A percentile compares a stretch with the other conserved stretches of the same genome.
Conservation (phyloP, 768 basidiomycete species). For the Pilatotrama ljubarskyi region DNA sequence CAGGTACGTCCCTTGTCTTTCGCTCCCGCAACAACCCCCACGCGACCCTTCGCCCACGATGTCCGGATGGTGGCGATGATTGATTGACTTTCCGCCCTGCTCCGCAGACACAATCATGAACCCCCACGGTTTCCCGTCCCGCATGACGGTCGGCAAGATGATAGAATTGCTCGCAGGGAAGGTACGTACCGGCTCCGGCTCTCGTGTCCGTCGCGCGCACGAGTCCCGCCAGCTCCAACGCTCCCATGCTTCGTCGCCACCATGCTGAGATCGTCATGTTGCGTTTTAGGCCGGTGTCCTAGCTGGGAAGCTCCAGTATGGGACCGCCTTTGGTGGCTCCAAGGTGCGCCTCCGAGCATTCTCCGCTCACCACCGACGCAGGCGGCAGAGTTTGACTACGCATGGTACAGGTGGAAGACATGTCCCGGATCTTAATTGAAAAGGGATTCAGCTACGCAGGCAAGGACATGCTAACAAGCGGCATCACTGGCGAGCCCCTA, state of each 20-base stretch:
- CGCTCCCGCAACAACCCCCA: not conserved
- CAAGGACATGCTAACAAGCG: constrained; percentile 99
- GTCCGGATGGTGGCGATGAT: constrained; percentile 2
- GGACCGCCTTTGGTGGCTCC: constrained; percentile 96
- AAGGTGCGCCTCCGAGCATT: constrained; percentile 58
- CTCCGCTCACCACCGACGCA: not conserved
- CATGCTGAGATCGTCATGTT: not conserved
- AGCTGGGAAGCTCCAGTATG: constrained; percentile 86
- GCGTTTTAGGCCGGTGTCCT: constrained; percentile 81
- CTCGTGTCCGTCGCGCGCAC: not conserved
- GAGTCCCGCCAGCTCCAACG: not conserved
- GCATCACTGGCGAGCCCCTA: constrained; percentile 94
- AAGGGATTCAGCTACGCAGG: constrained; percentile 96
- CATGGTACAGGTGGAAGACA: constrained; percentile 80
- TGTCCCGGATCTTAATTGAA: constrained; percentile 94
- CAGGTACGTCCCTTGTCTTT: constrained; percentile 51
- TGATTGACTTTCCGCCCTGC: not conserved
- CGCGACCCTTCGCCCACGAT: not conserved
- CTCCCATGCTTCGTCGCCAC: not conserved
- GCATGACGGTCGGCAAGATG: constrained; percentile 99
- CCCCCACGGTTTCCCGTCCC: constrained; percentile 98
- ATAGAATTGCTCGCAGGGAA: constrained; percentile 96
- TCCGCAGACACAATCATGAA: constrained; percentile 97
- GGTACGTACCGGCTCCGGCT: constrained; percentile 40
- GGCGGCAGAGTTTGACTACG: not conserved